Evolutionary conservation across 2,329 filamentous ascomycete genomes (phyloP), one percentile per base, ranked within the genome.

Genomic region (Calonectria henricotiae): DNA sequence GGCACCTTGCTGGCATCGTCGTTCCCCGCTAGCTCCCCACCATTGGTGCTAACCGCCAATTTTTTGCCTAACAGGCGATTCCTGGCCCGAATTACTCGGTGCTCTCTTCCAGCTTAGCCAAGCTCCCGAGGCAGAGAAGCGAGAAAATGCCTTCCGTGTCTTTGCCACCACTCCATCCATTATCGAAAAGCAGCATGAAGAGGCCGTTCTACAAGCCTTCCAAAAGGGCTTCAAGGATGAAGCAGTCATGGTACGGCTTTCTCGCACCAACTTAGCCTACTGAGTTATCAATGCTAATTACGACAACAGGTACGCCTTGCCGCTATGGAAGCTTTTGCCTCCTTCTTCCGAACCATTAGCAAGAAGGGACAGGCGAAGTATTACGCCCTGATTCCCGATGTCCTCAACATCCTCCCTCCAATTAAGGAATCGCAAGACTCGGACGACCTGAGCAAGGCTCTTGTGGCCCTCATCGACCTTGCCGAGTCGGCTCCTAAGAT

Each of bases 401-500:
- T 99, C 46, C 91, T 99, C 69, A 98, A 98, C 82, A 95, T 98
- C 69, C 88, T 99, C 4, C 95, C 95, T 8, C 96, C 96, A 1
- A 92, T 99, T 81, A 98, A 98, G 84, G 94, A 98, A 75, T 90
- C 93, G 2, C 90, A 93, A 74, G 94, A 99, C 79, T 96, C 94
- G 13, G 96, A 98, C 15, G 92, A 97, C 74, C 90, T 99, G 17
- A 96, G 94, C 75, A 95, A 95, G 80, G 95, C 95, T 25, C 90
- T 99, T 47, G 87, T 98, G 67, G 93, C 96, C 27, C 88, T 99
- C 58, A 98, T 99, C 78, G 96, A 98, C 74, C 88, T 99, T 66
- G 96, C 96, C 44, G 96, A 98, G 83, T 89, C 93, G n/a, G 93
- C 94, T 25, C 95, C 96, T 25, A 97, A 96, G 84, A 98, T 98